A percentile compares a stretch with the other conserved stretches of the same genome.
Evolutionary conservation across 345 rosid genomes (phyloP).

Genomic region (Diplotaxis tenuifolia): DNA sequence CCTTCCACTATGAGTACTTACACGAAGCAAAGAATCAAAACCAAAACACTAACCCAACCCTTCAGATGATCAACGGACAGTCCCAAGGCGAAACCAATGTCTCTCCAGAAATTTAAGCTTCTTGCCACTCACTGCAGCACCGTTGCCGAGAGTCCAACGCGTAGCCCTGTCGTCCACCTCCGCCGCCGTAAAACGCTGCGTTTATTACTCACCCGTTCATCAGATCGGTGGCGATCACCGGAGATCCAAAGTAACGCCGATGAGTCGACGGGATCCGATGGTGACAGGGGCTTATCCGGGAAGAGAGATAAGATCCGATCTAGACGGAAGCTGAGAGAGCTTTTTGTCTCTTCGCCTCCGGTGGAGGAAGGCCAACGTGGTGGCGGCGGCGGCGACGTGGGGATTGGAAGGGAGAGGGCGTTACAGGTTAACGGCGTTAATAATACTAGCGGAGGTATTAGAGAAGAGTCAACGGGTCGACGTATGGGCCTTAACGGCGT

Average conservation of each 20-base stretch:
- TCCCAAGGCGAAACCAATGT: constrained; percentile 29
- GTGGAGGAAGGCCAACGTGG: constrained; percentile 41
- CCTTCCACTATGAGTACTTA: constrained; percentile 14
- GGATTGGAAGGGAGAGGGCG: constrained; percentile 38
- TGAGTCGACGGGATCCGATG: constrained; percentile 35
- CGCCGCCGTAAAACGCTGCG: constrained; percentile 93
- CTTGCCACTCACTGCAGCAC: constrained; percentile 81
- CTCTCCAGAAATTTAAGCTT: constrained; percentile 81
- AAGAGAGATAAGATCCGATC: constrained; percentile 44
- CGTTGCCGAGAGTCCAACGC: constrained; percentile 70
- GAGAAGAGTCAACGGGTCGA: constrained; percentile 34
- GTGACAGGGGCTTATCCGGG: not conserved
- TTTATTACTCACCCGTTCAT: constrained; percentile 61
- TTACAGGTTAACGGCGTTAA: constrained; percentile 36
- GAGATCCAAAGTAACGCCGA: constrained; percentile 26
- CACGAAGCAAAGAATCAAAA: constrained; percentile 18
- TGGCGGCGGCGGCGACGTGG: constrained; percentile 5
- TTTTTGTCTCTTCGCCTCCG: constrained; percentile 80
- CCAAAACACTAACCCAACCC: not conserved
- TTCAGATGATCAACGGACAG: not conserved
- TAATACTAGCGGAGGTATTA: constrained; percentile 9
- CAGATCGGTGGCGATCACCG: constrained; percentile 45
- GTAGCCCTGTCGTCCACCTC: constrained; percentile 80
- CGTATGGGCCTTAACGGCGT: constrained; percentile 44
- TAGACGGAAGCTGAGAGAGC: constrained; percentile 66